These are phyloP conservation scores for Cladosporium sp. DNA, from an alignment of 2,329 filamentous ascomycete genomes.

Conservation along the genomic window DNA sequence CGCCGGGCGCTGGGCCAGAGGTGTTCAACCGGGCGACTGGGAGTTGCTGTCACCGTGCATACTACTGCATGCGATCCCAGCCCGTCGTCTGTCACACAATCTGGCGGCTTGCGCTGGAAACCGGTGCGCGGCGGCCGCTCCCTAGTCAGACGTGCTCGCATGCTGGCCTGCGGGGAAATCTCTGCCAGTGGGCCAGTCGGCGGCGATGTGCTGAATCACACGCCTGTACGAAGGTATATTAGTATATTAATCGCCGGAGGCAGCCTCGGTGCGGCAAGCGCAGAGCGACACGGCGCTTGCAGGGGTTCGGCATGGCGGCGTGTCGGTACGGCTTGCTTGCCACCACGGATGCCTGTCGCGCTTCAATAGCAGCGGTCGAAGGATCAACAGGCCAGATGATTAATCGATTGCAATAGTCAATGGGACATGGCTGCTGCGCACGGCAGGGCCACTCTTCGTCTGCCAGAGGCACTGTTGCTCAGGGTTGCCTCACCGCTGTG, in stretches of 20 bases:
- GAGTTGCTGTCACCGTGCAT: conserved; percentile 11
- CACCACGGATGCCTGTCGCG: conserved; percentile 2
- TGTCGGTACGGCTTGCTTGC: conserved; percentile 1
- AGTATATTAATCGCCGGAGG: conserved; percentile 6
- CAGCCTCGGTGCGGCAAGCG: conserved; percentile 9
- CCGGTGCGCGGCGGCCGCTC: neutral
- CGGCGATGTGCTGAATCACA: neutral
- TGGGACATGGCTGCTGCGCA: neutral
- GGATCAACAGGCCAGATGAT: neutral
- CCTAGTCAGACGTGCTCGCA: conserved; percentile 8
- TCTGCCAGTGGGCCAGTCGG: neutral
- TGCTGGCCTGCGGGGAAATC: conserved; percentile 1
- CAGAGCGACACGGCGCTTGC: conserved; percentile 3
- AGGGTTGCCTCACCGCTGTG: conserved; percentile 12
- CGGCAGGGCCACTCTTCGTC: neutral
- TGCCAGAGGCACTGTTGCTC: neutral
- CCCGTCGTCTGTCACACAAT: conserved; percentile 1
- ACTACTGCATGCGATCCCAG: neutral
- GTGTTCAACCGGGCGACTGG: conserved; percentile 11
- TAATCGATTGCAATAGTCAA: neutral
- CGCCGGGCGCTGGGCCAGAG: neutral
- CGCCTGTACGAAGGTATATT: neutral
- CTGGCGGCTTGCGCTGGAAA: neutral
- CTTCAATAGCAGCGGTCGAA: neutral
- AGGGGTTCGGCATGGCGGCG: conserved; percentile 7